A percentile compares a stretch with the other conserved stretches of the same genome.
These are phyloP conservation scores for Fagus crenata DNA, from an alignment of 306 rosid species.

Conservation along the genomic window DNA sequence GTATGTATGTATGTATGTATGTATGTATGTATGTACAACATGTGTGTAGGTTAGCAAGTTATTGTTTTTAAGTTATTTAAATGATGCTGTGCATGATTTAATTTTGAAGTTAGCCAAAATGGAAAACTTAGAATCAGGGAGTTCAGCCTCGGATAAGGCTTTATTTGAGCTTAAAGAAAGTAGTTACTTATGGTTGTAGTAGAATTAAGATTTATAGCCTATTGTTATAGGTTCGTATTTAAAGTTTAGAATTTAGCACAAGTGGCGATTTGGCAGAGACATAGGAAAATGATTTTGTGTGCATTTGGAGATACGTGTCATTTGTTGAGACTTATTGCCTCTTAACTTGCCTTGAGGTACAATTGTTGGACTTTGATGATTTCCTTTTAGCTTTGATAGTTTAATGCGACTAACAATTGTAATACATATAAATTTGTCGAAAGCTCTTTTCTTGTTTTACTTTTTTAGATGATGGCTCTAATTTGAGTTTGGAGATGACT, in stretches of 20 bases:
- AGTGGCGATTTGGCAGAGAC: neutral
- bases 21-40: too few species aligned
- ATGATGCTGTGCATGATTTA: neutral
- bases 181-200: neutral
- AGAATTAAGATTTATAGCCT: neutral
- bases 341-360: neutral
- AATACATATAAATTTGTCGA: neutral
- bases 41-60: neutral
- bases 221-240: neutral
- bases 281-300: too few species aligned
- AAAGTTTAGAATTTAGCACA: neutral
- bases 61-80: neutral
- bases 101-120: neutral
- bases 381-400: neutral
- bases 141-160: neutral
- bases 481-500: too few species aligned
- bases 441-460: neutral
- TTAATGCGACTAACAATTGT: neutral
- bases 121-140: neutral
- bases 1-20: too few species aligned
- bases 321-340: too few species aligned
- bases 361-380: neutral
- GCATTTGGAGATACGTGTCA: too few species aligned
- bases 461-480: too few species aligned
- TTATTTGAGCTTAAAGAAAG: neutral